These are phyloP conservation scores for Penicillium polonicum DNA, from an alignment of 2,329 filamentous ascomycete genomes.

Conservation along the genomic window DNA sequence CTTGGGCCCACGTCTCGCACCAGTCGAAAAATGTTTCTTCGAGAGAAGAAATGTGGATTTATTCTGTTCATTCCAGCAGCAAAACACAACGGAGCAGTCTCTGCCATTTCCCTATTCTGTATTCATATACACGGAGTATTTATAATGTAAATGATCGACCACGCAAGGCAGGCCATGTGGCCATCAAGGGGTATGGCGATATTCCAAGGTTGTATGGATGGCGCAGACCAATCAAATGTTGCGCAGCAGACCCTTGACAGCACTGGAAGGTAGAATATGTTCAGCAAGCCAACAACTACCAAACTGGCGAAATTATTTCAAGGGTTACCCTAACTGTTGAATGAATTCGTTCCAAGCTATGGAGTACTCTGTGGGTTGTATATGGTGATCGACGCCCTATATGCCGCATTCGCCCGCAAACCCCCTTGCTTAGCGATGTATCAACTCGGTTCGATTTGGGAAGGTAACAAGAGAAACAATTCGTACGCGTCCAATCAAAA, in stretches of 20 bases:
- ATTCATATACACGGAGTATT: not conserved
- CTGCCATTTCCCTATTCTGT: not conserved
- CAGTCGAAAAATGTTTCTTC: not conserved
- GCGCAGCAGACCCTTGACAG: conserved; percentile 6
- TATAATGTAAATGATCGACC: conserved; percentile 2
- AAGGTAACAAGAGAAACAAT: conserved; percentile 7
- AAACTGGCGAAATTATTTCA: not conserved
- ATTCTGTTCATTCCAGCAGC: not conserved
- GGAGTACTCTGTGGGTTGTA: too few species aligned
- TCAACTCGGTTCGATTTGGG: conserved; percentile 6
- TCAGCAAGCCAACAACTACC: not conserved
- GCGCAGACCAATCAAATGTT: conserved; percentile 6
- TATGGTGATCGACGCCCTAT: conserved; percentile 1
- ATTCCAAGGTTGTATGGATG: conserved; percentile 4
- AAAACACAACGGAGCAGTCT: not conserved
- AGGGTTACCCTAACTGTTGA: not conserved
- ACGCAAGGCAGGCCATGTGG: conserved; percentile 12
- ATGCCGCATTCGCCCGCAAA: not conserved
- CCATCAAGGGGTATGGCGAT: not conserved
- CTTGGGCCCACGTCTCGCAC: not conserved
- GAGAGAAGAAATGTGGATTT: not conserved
- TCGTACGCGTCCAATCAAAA: not conserved
- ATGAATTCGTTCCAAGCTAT: not conserved
- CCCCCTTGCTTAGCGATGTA: conserved; percentile 20
- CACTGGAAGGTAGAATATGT: not conserved